Conservation (phyloP, 2,329 filamentous ascomycete genomes). For the Coleophoma eucalyptorum region DNA sequence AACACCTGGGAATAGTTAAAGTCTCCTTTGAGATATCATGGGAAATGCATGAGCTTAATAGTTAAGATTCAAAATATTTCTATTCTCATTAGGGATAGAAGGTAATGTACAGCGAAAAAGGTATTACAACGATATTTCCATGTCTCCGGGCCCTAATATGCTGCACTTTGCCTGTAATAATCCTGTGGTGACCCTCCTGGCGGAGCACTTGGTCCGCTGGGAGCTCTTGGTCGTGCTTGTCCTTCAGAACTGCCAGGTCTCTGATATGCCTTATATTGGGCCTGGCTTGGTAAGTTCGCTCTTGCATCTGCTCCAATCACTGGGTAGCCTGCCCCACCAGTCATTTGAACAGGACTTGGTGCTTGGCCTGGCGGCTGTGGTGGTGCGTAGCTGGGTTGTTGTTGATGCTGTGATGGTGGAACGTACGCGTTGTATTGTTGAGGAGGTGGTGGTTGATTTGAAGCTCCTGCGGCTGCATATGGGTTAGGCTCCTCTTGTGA, state of each 20-base stretch:
- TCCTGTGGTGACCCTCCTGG: slow-evolving; percentile 34
- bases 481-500: slow-evolving; percentile 20
- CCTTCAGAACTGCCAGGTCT: slow-evolving; percentile 21
- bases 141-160: slow-evolving; percentile 16
- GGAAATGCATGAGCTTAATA: no score
- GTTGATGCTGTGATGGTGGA: slow-evolving; percentile 13
- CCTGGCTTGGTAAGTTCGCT: slow-evolving; percentile 47
- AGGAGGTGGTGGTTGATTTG: slow-evolving; percentile 15
- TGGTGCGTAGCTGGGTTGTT: slow-evolving; percentile 22
- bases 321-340: slow-evolving; percentile 18
- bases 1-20: no score
- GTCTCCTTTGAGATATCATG: no score
- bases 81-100: no score
- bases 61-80: no score
- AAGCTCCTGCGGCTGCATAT: slow-evolving; percentile 15
- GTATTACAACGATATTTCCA: not conserved
- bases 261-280: slow-evolving; percentile 57
- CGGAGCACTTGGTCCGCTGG: slow-evolving; percentile 43
- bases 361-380: slow-evolving; percentile 21
- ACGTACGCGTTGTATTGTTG: slow-evolving; percentile 27
- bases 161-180: slow-evolving; percentile 47
- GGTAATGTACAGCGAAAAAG: no score
- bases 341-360: slow-evolving; percentile 17
- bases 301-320: slow-evolving; percentile 39
- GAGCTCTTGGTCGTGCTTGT: slow-evolving; percentile 4